Base-by-base conservation (phyloP, 139 green algal genomes). In the Tetraselmis chui region DNA sequence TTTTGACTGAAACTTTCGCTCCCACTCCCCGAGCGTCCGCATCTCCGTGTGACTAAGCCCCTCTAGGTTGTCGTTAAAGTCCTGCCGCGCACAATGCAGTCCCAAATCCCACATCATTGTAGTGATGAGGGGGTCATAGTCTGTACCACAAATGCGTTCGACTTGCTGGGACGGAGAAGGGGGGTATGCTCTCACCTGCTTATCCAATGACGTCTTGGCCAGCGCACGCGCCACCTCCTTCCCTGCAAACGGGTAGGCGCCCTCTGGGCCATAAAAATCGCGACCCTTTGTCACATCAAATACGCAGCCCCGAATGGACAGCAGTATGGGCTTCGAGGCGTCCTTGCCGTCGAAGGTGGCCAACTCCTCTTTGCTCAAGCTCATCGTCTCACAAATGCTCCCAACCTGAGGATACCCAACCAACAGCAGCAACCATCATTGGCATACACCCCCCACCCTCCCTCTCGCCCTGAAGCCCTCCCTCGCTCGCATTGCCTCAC, bases 241-340 rank as follows among this genome's bases (percentile, higher is more conserved):
- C 28, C 93, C 93, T 0, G 90, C 93, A 90, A 97, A 97, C 0
- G 93, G 93, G 84, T 97, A 97, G n/a, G 93, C 86, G 22, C 89
- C 89, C 92, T 91, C 91, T 75, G 93, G 93, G 0, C 91, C 93
- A 76, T 94, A 97, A n/a, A 93, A 86, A 28, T 93, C 84, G 11
- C 82, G 81, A 2, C 82, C 88, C 29, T 87, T 82, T 18, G 86
- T 93, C 23, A 97, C 91, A 30, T 97, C 93, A 24, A 91, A 96
- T 0, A 97, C 82, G 2, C 84, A 85, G 27, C 92, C 91, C 31
- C 83, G 59, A 11, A 97, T 78, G 0, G 93, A 88, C 32, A 97
- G 74, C 11, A 94, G 84, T 1, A 94, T 85, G 0, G 94, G 92
- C 75, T 88, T 89, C 23, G 79, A 86, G 24, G 85, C 92, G 82